These are phyloP conservation scores for Collybia sordida DNA, from an alignment of 768 basidiomycete species.

Conservation along the genomic window DNA sequence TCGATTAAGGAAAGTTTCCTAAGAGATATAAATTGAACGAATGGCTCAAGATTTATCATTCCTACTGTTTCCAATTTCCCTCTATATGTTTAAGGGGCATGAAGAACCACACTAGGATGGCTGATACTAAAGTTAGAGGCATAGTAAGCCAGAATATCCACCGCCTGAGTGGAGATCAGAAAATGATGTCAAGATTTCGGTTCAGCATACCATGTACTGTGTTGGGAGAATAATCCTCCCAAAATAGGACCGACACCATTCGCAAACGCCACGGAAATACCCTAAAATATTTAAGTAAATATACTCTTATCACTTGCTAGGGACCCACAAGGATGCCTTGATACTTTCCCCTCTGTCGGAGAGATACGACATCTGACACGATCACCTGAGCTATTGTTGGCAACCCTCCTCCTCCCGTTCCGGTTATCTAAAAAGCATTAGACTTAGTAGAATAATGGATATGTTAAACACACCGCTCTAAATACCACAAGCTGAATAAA, in stretches of 20 bases:
- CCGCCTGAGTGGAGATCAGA: slow-evolving; percentile 13
- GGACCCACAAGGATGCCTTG: slow-evolving; percentile 45
- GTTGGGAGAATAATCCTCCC: slow-evolving; percentile 49
- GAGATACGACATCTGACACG: slow-evolving; percentile 53
- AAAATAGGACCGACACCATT: slow-evolving; percentile 54
- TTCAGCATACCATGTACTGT: slow-evolving; percentile 36
- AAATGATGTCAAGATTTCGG: not conserved
- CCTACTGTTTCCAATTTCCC: slow-evolving; percentile 41
- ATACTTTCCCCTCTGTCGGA: slow-evolving; percentile 58
- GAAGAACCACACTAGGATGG: slow-evolving; percentile 44
- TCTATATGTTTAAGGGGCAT: slow-evolving; percentile 53
- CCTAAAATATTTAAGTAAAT: slow-evolving; percentile 11
- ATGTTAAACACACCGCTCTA: slow-evolving; percentile 28
- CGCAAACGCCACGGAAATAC: slow-evolving; percentile 45
- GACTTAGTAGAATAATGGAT: not conserved
- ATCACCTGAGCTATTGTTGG: slow-evolving; percentile 54
- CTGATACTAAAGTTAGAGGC: slow-evolving; percentile 41
- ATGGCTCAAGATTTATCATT: not conserved
- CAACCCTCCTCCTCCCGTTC: slow-evolving; percentile 54
- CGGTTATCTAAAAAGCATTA: slow-evolving; percentile 30
- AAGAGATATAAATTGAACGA: not conserved
- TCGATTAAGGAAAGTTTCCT: slow-evolving; percentile 53
- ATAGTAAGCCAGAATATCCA: slow-evolving; percentile 60
- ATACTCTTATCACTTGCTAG: not conserved
- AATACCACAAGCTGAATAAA: slow-evolving; percentile 55